Percentiles rank a stretch among this genome's conserved stretches.
These are phyloP conservation scores for Mortierella sp. DNA, from an alignment of 371 early-diverging fungal genomes.

Conservation along the genomic window DNA sequence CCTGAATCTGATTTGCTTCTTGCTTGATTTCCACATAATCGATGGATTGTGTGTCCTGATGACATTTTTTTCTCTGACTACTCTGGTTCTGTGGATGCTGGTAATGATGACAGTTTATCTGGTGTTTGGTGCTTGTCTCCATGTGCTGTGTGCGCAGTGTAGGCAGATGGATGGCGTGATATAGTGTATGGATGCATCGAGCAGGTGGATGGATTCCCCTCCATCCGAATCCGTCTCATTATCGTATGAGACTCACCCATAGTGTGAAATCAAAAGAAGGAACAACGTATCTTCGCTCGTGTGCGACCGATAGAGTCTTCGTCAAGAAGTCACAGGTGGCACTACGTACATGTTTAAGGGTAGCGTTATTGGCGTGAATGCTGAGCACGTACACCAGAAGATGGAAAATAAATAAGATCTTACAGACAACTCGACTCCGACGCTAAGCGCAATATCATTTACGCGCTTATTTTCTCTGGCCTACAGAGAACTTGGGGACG, in stretches of 20 bases:
- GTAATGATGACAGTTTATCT: too few species aligned
- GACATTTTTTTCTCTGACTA: neutral
- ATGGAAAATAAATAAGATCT: too few species aligned
- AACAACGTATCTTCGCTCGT: slow-evolving; percentile 8
- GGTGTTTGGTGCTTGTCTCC: neutral
- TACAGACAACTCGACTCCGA: too few species aligned
- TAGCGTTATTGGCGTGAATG: too few species aligned
- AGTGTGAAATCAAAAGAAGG: slow-evolving; percentile 38
- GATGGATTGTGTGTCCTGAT: neutral
- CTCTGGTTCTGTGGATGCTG: neutral
- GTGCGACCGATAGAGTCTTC: slow-evolving; percentile 4
- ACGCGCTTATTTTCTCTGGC: too few species aligned
- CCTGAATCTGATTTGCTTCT: too few species aligned
- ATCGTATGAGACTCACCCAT: slow-evolving; percentile 39
- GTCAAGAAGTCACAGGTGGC: too few species aligned
- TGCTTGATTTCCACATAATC: neutral
- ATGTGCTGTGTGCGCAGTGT: neutral
- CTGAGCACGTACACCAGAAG: too few species aligned
- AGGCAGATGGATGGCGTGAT: neutral
- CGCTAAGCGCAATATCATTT: too few species aligned
- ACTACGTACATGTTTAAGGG: too few species aligned
- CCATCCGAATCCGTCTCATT: slow-evolving; percentile 7
- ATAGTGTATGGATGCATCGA: slow-evolving; percentile 18
- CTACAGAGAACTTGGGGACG: too few species aligned
- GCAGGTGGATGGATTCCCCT: slow-evolving; percentile 9